Conservation (phyloP, 2,329 filamentous ascomycete species). For the Stemphylium vesicarium region DNA sequence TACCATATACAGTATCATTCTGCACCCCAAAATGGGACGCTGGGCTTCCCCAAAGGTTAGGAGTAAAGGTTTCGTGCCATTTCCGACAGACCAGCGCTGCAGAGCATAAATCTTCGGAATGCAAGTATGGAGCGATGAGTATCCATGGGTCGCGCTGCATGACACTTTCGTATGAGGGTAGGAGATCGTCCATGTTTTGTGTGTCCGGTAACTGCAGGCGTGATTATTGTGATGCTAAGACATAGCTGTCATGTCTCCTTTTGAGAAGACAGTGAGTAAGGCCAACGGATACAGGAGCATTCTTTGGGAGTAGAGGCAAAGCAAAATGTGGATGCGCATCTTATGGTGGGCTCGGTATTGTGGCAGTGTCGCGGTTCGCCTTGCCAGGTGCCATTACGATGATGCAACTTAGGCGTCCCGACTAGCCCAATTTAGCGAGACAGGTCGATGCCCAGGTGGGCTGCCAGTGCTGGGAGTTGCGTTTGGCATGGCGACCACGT, state of each 20-base stretch:
- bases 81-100: conserved; percentile 61
- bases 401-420: conserved; percentile 9
- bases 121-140: conserved; percentile 63
- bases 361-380: conserved; percentile 9
- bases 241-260: background rate
- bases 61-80: conserved; percentile 66
- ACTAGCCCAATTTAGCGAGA: background rate
- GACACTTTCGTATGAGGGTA: conserved; percentile 66
- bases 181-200: conserved; percentile 60
- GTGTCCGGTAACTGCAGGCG: background rate
- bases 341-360: conserved; percentile 4
- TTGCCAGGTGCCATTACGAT: conserved; percentile 1
- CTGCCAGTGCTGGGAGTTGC: background rate
- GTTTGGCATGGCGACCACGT: background rate
- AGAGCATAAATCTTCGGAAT: conserved; percentile 62
- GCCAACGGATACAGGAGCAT: background rate
- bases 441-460: background rate
- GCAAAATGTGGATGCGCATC: background rate
- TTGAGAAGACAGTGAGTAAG: background rate
- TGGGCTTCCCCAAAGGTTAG: conserved; percentile 67
- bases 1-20: conserved; percentile 66
- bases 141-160: conserved; percentile 62
- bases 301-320: background rate
- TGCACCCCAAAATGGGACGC: conserved; percentile 67
- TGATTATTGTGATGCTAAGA: background rate